These are phyloP conservation scores for Triglochin maritima DNA, from an alignment of 106 monocot genomes.

Conservation along the genomic window DNA sequence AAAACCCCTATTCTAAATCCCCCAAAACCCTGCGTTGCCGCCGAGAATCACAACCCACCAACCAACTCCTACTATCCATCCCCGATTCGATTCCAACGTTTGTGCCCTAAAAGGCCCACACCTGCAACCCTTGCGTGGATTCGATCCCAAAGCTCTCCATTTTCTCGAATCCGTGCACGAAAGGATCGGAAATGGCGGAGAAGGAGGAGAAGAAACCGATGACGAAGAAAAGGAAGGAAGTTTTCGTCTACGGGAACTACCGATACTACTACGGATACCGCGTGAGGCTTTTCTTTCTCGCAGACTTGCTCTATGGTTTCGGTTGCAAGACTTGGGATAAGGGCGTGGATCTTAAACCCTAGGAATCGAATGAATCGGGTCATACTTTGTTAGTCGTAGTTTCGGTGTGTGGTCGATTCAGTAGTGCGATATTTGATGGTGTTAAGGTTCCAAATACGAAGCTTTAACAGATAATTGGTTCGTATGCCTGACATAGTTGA, in stretches of 20 bases:
- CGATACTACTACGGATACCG: conserved; percentile 21
- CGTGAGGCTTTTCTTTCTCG: not conserved
- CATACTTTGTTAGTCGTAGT: not conserved
- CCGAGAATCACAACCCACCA: too few relatives aligned
- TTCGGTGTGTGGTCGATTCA: not conserved
- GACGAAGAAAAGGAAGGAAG: conserved; percentile 16
- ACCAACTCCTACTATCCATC: too few relatives aligned
- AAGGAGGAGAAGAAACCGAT: not conserved
- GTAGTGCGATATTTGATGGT: not conserved
- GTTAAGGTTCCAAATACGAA: not conserved
- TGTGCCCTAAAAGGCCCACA: too few relatives aligned
- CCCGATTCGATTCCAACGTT: too few relatives aligned
- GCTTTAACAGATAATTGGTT: not conserved
- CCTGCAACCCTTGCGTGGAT: too few relatives aligned
- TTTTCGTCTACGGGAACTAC: conserved; percentile 24
- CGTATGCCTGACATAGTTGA: too few relatives aligned
- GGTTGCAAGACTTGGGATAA: too few relatives aligned
- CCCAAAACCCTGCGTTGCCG: too few relatives aligned
- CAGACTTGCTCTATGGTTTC: not conserved
- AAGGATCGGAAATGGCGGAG: not conserved
- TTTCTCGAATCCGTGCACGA: not conserved
- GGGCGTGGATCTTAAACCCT: too few relatives aligned
- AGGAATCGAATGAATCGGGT: not conserved
- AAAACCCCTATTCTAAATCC: too few relatives aligned
- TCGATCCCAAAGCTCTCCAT: too few relatives aligned